These are phyloP conservation scores for Novakomyces olei DNA, from an alignment of 805 yeast species.

Conservation along the genomic window DNA sequence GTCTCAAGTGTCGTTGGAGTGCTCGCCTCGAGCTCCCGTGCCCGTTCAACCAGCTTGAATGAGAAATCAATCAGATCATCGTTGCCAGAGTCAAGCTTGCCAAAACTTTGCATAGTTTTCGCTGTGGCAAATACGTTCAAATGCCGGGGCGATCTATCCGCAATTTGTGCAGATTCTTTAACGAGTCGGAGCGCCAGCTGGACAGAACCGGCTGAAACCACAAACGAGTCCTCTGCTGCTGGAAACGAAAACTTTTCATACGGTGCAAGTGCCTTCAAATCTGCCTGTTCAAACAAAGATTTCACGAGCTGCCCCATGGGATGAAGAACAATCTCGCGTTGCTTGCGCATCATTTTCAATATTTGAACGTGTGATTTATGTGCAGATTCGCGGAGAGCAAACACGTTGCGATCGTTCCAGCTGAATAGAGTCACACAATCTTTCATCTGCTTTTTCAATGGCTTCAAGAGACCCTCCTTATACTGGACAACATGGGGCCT, in stretches of 20 bases:
- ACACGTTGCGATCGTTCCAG: constrained; percentile 91
- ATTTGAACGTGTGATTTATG: constrained; percentile 65
- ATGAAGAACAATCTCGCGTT: constrained; percentile 27
- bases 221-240: too few relatives aligned
- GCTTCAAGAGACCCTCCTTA: too few relatives aligned
- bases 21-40: constrained; percentile 42
- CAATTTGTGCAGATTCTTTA: too few relatives aligned
- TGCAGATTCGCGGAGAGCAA: constrained; percentile 85
- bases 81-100: neutral
- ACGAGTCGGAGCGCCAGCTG: too few relatives aligned
- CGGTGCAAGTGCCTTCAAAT: too few relatives aligned
- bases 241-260: too few relatives aligned
- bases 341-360: constrained; percentile 66
- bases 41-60: constrained; percentile 29
- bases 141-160: too few relatives aligned
- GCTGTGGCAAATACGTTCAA: too few relatives aligned
- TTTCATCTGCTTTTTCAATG: constrained; percentile 52
- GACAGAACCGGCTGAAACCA: too few relatives aligned
- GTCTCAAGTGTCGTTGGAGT: constrained; percentile 53
- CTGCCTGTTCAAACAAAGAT: too few relatives aligned
- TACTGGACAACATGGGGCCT: neutral
- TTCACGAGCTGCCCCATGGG: too few relatives aligned
- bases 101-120: neutral
- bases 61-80: constrained; percentile 22
- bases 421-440: constrained; percentile 79